These are phyloP conservation scores for Sherardia arvensis DNA, from an alignment of 257 asterid genomes.

Conservation along the genomic window DNA sequence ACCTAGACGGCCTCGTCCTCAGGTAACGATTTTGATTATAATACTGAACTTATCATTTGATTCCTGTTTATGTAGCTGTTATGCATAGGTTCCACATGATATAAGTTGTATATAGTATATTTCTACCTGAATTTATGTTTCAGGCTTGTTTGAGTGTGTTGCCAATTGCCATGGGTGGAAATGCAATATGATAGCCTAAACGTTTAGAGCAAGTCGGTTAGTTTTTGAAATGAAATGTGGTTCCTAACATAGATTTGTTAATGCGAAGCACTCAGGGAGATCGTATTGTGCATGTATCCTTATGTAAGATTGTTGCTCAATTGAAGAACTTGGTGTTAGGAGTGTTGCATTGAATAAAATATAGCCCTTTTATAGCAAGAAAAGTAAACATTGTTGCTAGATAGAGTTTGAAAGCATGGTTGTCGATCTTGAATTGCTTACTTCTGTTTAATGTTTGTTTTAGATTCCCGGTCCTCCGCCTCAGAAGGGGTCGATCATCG, in stretches of 20 bases:
- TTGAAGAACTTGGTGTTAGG: neutral
- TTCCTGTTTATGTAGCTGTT: neutral
- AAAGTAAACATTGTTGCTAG: neutral
- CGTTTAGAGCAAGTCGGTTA: neutral
- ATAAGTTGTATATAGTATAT: neutral
- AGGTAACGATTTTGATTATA: conserved; percentile 18
- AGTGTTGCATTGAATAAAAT: neutral
- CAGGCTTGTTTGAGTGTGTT: neutral
- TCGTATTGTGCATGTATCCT: neutral
- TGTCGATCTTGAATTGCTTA: neutral
- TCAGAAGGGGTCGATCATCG: conserved; percentile 39
- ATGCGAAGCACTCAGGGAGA: neutral
- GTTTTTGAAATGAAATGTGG: neutral
- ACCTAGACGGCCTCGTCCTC: conserved; percentile 60
- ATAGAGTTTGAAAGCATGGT: neutral
- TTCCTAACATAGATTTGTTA: too few relatives aligned
- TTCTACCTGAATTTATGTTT: neutral
- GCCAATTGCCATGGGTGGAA: neutral
- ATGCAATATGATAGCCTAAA: neutral
- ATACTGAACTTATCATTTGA: neutral
- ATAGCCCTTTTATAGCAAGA: neutral
- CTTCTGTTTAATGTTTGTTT: conserved; percentile 6
- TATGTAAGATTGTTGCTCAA: neutral
- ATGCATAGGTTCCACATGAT: neutral
- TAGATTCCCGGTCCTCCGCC: conserved; percentile 87